Evolutionary conservation across 1,284 basidiomycete genomes (phyloP), one percentile per base, ranked within the genome.

Genomic region (Clitocybe nebularis): DNA sequence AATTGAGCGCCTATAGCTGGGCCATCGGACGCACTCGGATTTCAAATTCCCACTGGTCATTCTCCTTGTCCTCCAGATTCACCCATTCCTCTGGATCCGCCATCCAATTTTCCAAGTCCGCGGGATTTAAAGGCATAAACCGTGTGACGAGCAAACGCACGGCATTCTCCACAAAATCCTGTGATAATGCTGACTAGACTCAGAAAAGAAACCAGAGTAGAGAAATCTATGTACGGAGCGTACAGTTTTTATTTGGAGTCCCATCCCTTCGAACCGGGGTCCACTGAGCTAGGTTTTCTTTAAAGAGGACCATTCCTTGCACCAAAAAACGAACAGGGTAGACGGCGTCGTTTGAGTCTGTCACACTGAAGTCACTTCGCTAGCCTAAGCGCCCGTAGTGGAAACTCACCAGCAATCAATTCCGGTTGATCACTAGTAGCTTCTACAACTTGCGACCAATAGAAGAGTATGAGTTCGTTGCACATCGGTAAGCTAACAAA

Each of bases 81-180:
- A 92, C 77, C 89, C 91, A 95, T 56, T 93, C 89, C 64, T 95
- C 92, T 0, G 91, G 89, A 61, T 93, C 89, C 19, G 75, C 72
- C 65, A 84, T 75, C 82, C 92, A 89, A 2, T 69, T 74, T 49
- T 90, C 80, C 3, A 94, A 72, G 60, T 94, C 91, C 3, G 73
- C 65, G 1, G 84, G 74, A 42, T 85, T 88, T 23, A 94, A 69
- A 3, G 89, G 89, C 57, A 95, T 83, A 55, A 93, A 87, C 17
- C 85, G 78, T 24, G 84, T 84, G 17, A 94, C 75, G 4, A 95
- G 74, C 10, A 92, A 67, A 47, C 77, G 75, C 21, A 93, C 84
- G 0, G 90, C 87, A 36, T 82, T 79, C 49, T 86, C 75, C 3
- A 95, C 83, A 55, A 93, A 90, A 8, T 81, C 71, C 43, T 75